Evolutionary conservation across 2,329 filamentous ascomycete species (phyloP), one percentile per base, ranked within the genome.

Genomic region (Sporothrix pseudoabietina): DNA sequence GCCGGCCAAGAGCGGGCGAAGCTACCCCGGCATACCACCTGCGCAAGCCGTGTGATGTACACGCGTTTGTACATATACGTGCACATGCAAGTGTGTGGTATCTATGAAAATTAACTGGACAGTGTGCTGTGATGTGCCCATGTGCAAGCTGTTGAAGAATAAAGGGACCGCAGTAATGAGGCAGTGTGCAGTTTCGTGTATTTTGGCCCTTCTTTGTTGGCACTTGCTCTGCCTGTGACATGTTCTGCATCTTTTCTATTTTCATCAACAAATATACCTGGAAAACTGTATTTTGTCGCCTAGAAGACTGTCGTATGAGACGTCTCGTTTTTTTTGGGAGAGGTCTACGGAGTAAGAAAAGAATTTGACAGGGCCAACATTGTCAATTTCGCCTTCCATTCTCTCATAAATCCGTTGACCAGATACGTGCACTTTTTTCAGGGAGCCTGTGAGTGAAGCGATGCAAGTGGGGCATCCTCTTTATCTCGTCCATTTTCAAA

Each of bases 11-110:
- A 44, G 8, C 2, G 16, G 22, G 12, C 39, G 22, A 65, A 44
- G 61, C 39, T 6, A 65, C 39, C n/a, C 61, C 61, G 32, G 57
- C 57, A 44, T 65, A n/a, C 61, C 6, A 26, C 39, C 61, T 44
- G 61, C 47, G 35, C 61, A 65, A 26, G 52, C n/a, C 52, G 26
- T 44, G 10, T 2, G 39, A 22, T 47, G 61, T 44, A 39, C 39
- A 65, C 10, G 52, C 22, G 8, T 26, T 55, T 26, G 52, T 19
- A 49, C 41, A 12, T 47, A 12, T 12, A 14, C 4, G 44, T 49
- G 12, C 9, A 49, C 44, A 49, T 19, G 14, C 9, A 9, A 14
- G 10, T 44, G 8, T 35, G 35, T 35, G 35, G 3, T 5, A 35
- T 5, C 5, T 61, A 16, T 22, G 32, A 61, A 59, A 16, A 19